Conservation (phyloP, 805 yeast genomes). For the Wickerhamiella brachini region DNA sequence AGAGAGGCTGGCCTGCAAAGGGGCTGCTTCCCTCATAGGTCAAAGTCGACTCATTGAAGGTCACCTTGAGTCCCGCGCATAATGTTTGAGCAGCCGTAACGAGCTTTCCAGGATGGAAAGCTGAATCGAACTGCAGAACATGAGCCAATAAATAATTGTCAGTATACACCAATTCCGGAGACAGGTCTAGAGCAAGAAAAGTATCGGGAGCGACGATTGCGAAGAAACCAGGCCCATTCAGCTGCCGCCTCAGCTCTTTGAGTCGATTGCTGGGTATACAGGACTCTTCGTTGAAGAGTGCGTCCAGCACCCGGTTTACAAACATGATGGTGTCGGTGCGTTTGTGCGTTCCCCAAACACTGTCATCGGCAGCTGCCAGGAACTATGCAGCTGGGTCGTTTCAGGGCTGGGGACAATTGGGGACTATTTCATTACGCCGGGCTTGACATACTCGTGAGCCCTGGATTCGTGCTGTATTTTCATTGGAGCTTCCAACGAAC, state of each 20-base stretch:
- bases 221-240: slow-evolving; percentile 5
- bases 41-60: background rate
- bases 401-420: background rate
- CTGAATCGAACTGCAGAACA: slow-evolving; percentile 3
- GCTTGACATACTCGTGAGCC: no score
- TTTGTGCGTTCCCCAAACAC: background rate
- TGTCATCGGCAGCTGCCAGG: background rate
- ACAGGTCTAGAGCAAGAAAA: slow-evolving; percentile 1
- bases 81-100: background rate
- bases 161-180: slow-evolving; percentile 7
- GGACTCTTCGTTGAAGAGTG: slow-evolving; percentile 12
- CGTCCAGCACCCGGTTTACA: slow-evolving; percentile 13
- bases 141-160: slow-evolving; percentile 16
- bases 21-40: background rate
- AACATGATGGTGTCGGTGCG: background rate
- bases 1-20: background rate
- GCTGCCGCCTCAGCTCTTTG: slow-evolving; percentile 2
- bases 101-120: background rate
- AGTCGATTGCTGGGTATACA: slow-evolving; percentile 10
- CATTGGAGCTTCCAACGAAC: no score
- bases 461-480: no score
- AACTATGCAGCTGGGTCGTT: background rate
- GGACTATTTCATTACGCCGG: no score
- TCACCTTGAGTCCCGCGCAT: background rate
- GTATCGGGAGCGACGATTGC: slow-evolving; percentile 12